Evolutionary conservation across 768 basidiomycete genomes (phyloP).

Genomic region (Lentinula sp.): DNA sequence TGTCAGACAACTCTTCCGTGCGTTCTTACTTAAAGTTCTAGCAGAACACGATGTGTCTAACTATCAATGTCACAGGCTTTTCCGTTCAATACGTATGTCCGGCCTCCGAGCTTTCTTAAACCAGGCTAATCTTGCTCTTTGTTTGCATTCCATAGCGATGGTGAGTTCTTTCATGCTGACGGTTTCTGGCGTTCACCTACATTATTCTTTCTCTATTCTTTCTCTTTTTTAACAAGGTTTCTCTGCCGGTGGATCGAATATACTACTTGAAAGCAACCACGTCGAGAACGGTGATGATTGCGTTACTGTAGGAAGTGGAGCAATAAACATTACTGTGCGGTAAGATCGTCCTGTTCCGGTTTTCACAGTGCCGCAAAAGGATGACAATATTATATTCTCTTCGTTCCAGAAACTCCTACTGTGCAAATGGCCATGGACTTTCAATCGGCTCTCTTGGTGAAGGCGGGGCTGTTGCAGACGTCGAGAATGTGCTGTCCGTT

Average conservation of each 20-base stretch:
- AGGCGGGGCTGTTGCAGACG: slow-evolving; percentile 41
- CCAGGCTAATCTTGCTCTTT: background rate
- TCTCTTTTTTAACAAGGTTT: slow-evolving; percentile 27
- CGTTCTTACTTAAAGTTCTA: background rate
- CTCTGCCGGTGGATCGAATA: slow-evolving; percentile 48
- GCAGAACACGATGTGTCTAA: background rate
- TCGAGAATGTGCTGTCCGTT: slow-evolving; percentile 50
- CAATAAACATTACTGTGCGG: slow-evolving; percentile 48
- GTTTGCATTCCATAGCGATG: slow-evolving; percentile 25
- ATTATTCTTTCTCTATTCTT: background rate
- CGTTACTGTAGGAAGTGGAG: slow-evolving; percentile 49
- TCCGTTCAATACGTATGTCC: slow-evolving; percentile 54
- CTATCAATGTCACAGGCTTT: slow-evolving; percentile 30
- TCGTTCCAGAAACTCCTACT: slow-evolving; percentile 37
- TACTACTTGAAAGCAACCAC: slow-evolving; percentile 53
- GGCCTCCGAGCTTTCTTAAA: background rate
- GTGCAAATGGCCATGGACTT: slow-evolving; percentile 54
- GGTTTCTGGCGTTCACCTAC: slow-evolving; percentile 12
- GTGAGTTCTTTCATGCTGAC: slow-evolving; percentile 19
- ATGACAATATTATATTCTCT: background rate
- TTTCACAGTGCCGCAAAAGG: background rate
- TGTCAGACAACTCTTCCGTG: slow-evolving; percentile 35
- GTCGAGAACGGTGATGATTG: slow-evolving; percentile 61
- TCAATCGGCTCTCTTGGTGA: slow-evolving; percentile 47
- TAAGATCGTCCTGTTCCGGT: slow-evolving; percentile 8